Conservation (phyloP, 108 stramenopile species). For the Cyclotella baltica region DNA sequence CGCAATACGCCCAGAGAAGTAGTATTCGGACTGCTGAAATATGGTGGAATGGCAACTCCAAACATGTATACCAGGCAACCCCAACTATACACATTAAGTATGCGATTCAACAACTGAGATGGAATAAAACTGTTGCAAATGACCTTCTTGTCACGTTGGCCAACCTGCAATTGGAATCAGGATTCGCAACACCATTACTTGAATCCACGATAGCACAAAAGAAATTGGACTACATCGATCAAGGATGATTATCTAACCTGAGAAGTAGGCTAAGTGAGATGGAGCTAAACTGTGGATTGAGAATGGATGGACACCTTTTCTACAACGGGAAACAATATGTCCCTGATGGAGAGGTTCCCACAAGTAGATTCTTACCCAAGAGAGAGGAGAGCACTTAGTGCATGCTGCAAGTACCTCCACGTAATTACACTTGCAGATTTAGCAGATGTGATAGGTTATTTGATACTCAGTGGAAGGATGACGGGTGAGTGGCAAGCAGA, state of each 20-base stretch:
- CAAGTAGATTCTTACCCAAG: not conserved
- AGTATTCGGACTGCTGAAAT: not conserved
- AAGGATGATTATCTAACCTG: not conserved
- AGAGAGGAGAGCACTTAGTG: too few species aligned
- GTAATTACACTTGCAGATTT: not conserved
- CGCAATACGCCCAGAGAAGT: slow-evolving; percentile 4
- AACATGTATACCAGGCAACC: not conserved
- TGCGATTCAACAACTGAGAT: not conserved
- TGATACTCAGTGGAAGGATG: not conserved
- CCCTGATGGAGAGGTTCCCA: not conserved
- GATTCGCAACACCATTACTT: not conserved
- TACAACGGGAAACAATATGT: not conserved
- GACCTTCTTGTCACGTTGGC: slow-evolving; percentile 7
- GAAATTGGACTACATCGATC: not conserved
- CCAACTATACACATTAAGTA: slow-evolving; percentile 1
- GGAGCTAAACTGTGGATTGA: not conserved
- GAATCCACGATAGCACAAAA: not conserved
- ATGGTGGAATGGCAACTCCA: slow-evolving; percentile 11
- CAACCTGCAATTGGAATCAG: slow-evolving; percentile 1
- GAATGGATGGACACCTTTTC: not conserved
- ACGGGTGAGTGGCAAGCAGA: slow-evolving; percentile 15
- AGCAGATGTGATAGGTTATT: not conserved
- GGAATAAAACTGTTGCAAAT: slow-evolving; percentile 19
- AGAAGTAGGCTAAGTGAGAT: not conserved
- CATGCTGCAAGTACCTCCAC: not conserved